These are phyloP conservation scores for Colletotrichum cordylinicola DNA, from an alignment of 2,329 filamentous ascomycete species.

Conservation along the genomic window DNA sequence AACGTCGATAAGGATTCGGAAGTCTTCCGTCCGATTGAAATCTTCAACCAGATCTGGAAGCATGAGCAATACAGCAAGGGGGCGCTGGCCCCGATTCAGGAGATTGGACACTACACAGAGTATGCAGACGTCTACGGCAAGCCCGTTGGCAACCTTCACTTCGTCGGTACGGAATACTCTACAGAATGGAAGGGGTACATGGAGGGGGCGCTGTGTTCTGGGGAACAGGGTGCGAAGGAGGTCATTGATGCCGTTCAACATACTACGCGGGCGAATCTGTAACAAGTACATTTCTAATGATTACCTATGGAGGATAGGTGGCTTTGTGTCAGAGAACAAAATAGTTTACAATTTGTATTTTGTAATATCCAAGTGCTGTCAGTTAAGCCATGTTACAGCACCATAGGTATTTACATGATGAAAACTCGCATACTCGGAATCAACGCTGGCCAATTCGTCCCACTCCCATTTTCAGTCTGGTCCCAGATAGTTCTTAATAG, in stretches of 20 bases:
- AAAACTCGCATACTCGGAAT: not conserved
- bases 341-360: not conserved
- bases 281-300: not conserved
- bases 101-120: conserved; percentile 33
- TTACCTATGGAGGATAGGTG: not conserved
- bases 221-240: conserved; percentile 46
- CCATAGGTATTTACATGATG: not conserved
- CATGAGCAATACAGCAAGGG: conserved; percentile 38
- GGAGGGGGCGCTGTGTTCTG: conserved; percentile 53
- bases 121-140: conserved; percentile 33
- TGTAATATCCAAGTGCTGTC: not conserved
- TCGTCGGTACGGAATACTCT: conserved; percentile 54
- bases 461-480: not conserved
- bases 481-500: not conserved
- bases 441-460: not conserved
- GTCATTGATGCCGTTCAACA: conserved; percentile 31
- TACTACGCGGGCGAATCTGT: not conserved
- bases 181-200: conserved; percentile 58
- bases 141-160: conserved; percentile 48
- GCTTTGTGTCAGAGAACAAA: not conserved
- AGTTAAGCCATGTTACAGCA: not conserved
- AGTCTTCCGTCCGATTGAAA: conserved; percentile 29
- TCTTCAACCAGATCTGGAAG: conserved; percentile 39
- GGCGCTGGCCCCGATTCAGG: conserved; percentile 36
- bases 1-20: conserved; percentile 24